A percentile compares a stretch with the other conserved stretches of the same genome.
These are phyloP conservation scores for Lactifluus rugatus DNA, from an alignment of 768 basidiomycete species.

Conservation along the genomic window DNA sequence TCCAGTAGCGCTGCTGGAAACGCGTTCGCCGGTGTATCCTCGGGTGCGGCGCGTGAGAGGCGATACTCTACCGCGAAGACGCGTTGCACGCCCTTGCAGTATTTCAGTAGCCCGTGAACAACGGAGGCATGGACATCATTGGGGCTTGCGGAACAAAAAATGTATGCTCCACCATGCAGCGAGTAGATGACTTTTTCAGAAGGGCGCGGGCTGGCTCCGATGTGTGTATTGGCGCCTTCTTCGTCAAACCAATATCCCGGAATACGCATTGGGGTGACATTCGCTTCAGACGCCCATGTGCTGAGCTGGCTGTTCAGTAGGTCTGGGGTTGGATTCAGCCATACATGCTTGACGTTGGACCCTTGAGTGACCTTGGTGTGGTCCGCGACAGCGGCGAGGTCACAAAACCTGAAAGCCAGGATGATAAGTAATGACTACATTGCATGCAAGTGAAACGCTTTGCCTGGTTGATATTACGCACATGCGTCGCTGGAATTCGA, in stretches of 20 bases:
- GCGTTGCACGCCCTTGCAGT: constrained; percentile 6
- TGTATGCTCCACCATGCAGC: constrained; percentile 16
- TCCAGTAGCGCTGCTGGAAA: neutral
- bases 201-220: neutral
- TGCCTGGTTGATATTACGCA: neutral
- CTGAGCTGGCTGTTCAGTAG: constrained; percentile 6
- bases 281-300: constrained; percentile 11
- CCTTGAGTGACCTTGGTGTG: neutral
- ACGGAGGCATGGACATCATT: neutral
- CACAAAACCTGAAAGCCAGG: neutral
- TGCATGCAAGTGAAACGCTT: neutral
- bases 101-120: neutral
- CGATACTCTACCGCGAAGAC: constrained; percentile 16
- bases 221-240: neutral
- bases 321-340: constrained; percentile 11
- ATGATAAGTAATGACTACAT: neutral
- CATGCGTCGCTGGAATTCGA: neutral
- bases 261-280: constrained; percentile 15
- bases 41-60: neutral
- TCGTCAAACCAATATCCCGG: constrained; percentile 19
- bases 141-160: constrained; percentile 3
- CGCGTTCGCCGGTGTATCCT: neutral
- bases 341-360: constrained; percentile 7
- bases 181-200: constrained; percentile 12
- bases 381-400: neutral